phyloP scores from a whole-genome alignment of 768 basidiomycete species.

The Guyanaporus albipodus region DNA sequence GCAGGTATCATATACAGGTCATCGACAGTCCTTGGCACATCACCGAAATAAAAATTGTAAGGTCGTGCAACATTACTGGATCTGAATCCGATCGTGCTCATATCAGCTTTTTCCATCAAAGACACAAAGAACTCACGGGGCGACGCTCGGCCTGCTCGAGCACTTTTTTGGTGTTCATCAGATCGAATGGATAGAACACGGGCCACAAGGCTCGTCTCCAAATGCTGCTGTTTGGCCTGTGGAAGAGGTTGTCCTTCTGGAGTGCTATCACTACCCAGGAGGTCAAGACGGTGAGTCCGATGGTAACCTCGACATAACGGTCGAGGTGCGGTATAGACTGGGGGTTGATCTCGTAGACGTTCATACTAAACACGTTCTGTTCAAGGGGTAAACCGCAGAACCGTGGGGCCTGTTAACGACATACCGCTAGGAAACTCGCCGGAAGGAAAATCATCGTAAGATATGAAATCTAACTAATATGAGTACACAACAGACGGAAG shows the following conservation, averaged over 20 bases:
- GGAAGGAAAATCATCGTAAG: constrained; percentile 63
- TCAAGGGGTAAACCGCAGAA: background rate
- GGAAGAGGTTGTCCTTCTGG: constrained; percentile 31
- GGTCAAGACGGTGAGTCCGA: constrained; percentile 48
- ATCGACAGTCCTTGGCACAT: no score
- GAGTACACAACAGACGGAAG: background rate
- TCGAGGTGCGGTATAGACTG: constrained; percentile 26
- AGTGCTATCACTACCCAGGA: constrained; percentile 56
- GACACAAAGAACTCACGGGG: constrained; percentile 8
- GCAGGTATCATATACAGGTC: background rate
- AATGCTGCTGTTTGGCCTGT: background rate
- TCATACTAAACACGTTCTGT: constrained; percentile 33
- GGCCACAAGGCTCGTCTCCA: constrained; percentile 22
- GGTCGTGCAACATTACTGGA: background rate
- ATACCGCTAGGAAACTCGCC: constrained; percentile 39
- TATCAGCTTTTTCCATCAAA: background rate
- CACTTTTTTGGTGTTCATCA: background rate
- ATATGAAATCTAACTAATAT: constrained; percentile 37
- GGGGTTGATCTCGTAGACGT: constrained; percentile 29
- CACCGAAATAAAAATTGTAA: background rate
- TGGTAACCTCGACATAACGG: constrained; percentile 38
- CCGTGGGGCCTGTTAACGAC: no score
- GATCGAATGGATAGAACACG: constrained; percentile 6
- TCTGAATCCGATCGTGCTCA: background rate
- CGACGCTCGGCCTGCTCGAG: background rate